Conservation (phyloP, 257 asterid species). For the Gentiana macrophylla region DNA sequence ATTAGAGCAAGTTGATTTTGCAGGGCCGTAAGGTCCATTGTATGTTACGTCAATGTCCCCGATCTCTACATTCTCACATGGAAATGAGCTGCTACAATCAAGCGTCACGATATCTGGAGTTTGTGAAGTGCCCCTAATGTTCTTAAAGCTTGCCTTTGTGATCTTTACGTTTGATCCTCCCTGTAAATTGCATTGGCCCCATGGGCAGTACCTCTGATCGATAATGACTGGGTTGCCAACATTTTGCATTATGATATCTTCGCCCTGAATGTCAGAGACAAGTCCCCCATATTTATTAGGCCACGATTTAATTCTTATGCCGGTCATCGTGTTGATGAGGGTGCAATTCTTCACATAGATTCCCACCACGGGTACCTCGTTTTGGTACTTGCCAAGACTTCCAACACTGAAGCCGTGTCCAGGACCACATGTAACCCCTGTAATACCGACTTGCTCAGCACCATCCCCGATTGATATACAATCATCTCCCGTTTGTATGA, state of each 20-base stretch:
- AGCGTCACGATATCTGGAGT: constrained; percentile 16
- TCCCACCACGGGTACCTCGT: constrained; percentile 4
- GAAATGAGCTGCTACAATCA: constrained; percentile 30
- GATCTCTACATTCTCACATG: constrained; percentile 32
- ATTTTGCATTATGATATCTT: constrained; percentile 5
- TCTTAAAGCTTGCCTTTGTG: constrained; percentile 13
- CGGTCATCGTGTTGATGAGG: not conserved
- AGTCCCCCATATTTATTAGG: not conserved
- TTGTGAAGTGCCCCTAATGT: constrained; percentile 29
- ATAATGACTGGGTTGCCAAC: constrained; percentile 1
- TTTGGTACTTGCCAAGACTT: constrained; percentile 2
- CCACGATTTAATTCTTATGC: constrained; percentile 1
- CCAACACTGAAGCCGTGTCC: constrained; percentile 6
- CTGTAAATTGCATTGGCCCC: not conserved
- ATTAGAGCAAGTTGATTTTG: constrained; percentile 28
- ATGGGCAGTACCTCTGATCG: constrained; percentile 4
- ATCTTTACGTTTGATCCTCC: constrained; percentile 13
- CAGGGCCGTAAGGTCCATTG: constrained; percentile 17
- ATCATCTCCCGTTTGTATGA: constrained; percentile 2
- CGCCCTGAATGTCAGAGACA: constrained; percentile 1
- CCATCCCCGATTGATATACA: constrained; percentile 2
- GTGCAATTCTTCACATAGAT: constrained; percentile 2
- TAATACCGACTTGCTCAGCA: not conserved
- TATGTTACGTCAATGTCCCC: constrained; percentile 30
- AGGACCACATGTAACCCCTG: not conserved